phyloP scores from a whole-genome alignment of 805 yeast species.

The Saccharomycopsis babjevae region DNA sequence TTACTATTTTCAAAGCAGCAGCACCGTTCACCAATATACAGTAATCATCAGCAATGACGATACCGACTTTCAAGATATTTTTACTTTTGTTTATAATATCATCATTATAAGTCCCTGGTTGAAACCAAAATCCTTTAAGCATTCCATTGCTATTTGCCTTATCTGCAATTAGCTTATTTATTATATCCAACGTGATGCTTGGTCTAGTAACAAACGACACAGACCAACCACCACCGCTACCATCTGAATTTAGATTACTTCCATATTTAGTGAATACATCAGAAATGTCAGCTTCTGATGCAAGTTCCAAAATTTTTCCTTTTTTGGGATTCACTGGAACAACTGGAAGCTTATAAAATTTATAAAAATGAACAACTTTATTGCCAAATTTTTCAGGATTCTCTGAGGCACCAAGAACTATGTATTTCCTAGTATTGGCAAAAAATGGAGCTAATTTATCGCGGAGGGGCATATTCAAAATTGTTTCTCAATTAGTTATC shows the following conservation, averaged over 20 bases:
- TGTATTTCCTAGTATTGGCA: constrained; percentile 41
- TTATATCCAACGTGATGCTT: constrained; percentile 36
- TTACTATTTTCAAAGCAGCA: constrained; percentile 30
- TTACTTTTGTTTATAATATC: constrained; percentile 35
- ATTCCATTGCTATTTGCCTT: constrained; percentile 13
- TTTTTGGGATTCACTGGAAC: constrained; percentile 57
- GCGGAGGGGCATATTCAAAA: background rate
- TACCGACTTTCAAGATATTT: constrained; percentile 25
- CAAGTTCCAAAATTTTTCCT: constrained; percentile 35
- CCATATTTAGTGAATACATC: constrained; percentile 23
- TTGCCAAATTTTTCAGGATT: constrained; percentile 58
- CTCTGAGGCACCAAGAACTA: constrained; percentile 64
- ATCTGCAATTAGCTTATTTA: constrained; percentile 27
- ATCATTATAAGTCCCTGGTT: constrained; percentile 66
- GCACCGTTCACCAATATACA: constrained; percentile 70
- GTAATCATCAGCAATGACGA: constrained; percentile 39
- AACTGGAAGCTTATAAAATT: constrained; percentile 43
- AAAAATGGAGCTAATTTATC: constrained; percentile 30
- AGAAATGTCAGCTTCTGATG: constrained; percentile 28
- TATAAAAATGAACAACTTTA: constrained; percentile 62
- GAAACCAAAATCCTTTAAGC: constrained; percentile 62
- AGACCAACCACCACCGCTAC: constrained; percentile 36
- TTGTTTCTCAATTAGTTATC: too few species aligned
- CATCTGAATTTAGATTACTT: constrained; percentile 16
- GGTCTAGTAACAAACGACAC: constrained; percentile 75